Conservation (phyloP, 768 basidiomycete genomes). For the Lactarius hatsudake region DNA sequence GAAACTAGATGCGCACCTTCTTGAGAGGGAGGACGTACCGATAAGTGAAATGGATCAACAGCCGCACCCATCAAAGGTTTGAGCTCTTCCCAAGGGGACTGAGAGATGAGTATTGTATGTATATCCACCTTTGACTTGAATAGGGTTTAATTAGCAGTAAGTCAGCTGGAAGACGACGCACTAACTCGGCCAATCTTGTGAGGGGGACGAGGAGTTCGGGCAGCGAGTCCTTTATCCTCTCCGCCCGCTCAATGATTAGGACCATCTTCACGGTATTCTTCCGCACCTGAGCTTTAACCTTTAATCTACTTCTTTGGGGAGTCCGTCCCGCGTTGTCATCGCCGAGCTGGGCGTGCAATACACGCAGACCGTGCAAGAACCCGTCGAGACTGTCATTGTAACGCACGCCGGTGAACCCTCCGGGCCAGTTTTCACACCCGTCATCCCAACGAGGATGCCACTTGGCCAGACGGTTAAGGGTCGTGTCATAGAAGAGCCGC, state of each 20-base stretch:
- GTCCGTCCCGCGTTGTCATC: not conserved
- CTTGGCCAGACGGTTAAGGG: conserved; percentile 56
- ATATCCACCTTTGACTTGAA: conserved; percentile 56
- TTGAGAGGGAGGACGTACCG: conserved; percentile 52
- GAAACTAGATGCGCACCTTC: conserved; percentile 44
- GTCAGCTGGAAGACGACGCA: conserved; percentile 35
- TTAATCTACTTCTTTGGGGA: conserved; percentile 22
- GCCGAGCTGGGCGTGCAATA: conserved; percentile 34
- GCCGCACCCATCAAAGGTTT: conserved; percentile 67
- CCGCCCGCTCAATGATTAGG: conserved; percentile 64
- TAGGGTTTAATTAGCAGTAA: not conserved
- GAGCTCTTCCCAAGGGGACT: conserved; percentile 67
- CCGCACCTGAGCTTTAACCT: conserved; percentile 31
- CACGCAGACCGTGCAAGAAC: conserved; percentile 65
- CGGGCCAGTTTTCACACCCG: conserved; percentile 59
- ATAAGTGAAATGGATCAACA: conserved; percentile 68
- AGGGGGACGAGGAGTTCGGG: conserved; percentile 70
- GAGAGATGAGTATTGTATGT: conserved; percentile 60
- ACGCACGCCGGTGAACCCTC: conserved; percentile 38
- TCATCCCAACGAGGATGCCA: conserved; percentile 59
- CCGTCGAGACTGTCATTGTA: conserved; percentile 67
- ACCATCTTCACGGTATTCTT: conserved; percentile 47
- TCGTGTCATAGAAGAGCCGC: conserved; percentile 62
- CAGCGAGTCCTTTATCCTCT: conserved; percentile 58
- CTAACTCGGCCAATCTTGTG: conserved; percentile 68